Evolutionary conservation across 1,284 basidiomycete genomes (phyloP).

Genomic region (Ganoderma sinense): DNA sequence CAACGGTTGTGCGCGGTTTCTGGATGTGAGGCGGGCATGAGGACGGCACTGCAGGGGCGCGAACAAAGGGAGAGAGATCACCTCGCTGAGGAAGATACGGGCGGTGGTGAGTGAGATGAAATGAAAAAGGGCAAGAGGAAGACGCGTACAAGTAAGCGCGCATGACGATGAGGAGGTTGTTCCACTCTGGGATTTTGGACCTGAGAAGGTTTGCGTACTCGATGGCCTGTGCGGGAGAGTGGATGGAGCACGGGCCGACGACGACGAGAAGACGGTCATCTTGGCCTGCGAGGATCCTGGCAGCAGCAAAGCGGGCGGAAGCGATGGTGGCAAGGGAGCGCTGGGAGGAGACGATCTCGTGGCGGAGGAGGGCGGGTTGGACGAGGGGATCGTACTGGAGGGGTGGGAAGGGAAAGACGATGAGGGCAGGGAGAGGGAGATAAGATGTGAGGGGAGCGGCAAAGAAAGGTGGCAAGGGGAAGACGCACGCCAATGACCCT

Average conservation of each 20-base stretch:
- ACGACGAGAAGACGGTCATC: slow-evolving; percentile 90
- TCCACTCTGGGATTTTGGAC: slow-evolving; percentile 72
- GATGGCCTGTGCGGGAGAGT: slow-evolving; percentile 87
- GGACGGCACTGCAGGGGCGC: neutral
- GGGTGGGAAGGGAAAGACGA: slow-evolving; percentile 15
- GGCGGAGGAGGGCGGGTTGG: slow-evolving; percentile 87
- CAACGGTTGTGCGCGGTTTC: slow-evolving; percentile 90
- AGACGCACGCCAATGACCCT: slow-evolving; percentile 77
- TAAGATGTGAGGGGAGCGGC: slow-evolving; percentile 14
- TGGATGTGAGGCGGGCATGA: slow-evolving; percentile 36
- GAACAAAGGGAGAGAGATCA: slow-evolving; percentile 33
- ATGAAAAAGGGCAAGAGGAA: slow-evolving; percentile 21
- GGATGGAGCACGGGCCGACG: slow-evolving; percentile 97
- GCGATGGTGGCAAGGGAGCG: slow-evolving; percentile 77
- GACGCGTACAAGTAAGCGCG: slow-evolving; percentile 90
- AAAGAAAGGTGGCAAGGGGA: neutral
- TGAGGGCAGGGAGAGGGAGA: slow-evolving; percentile 14
- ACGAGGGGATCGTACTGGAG: slow-evolving; percentile 90
- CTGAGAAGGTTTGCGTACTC: slow-evolving; percentile 88
- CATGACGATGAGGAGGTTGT: slow-evolving; percentile 93
- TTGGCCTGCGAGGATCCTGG: slow-evolving; percentile 81
- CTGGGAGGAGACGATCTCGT: slow-evolving; percentile 76
- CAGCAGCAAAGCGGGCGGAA: slow-evolving; percentile 78
- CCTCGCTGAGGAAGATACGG: slow-evolving; percentile 51
- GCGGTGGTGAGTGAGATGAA: slow-evolving; percentile 20